A percentile compares a stretch with the other conserved stretches of the same genome.
Evolutionary conservation across 495 filamentous ascomycete genomes (phyloP).

Genomic region (Oleoguttula mirabilis): DNA sequence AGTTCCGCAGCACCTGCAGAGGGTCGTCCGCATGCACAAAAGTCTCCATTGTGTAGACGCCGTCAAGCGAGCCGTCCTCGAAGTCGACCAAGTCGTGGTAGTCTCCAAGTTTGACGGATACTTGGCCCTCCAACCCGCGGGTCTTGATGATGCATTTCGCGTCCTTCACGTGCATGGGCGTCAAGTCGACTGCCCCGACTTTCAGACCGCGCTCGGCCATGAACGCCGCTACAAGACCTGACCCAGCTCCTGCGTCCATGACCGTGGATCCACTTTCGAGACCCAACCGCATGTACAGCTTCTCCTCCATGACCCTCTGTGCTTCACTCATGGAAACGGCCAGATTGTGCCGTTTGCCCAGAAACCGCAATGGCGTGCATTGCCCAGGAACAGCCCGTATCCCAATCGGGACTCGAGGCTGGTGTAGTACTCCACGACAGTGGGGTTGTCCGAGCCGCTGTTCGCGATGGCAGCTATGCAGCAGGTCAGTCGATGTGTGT

Average conservation of each 20-base stretch:
- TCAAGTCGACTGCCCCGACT: conserved; percentile 41
- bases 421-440: conserved; percentile 17
- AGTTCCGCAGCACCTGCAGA: conserved; percentile 34
- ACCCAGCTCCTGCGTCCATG: conserved; percentile 17
- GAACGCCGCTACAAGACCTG: conserved; percentile 15
- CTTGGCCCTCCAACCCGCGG: conserved; percentile 27
- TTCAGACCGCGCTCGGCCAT: conserved; percentile 26
- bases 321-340: conserved; percentile 14
- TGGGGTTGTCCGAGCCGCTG: neutral
- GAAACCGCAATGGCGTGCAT: conserved; percentile 16
- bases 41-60: conserved; percentile 49
- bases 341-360: conserved; percentile 9
- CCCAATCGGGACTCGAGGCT: conserved; percentile 18
- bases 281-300: conserved; percentile 12
- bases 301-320: conserved; percentile 17
- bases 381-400: conserved; percentile 18
- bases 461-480: conserved; percentile 3
- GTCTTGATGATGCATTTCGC: conserved; percentile 34
- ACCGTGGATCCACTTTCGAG: conserved; percentile 7
- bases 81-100: conserved; percentile 42
- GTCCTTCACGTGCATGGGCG: conserved; percentile 37
- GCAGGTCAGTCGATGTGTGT: neutral
- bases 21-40: conserved; percentile 45
- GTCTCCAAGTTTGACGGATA: conserved; percentile 36
- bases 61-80: conserved; percentile 34